Evolutionary conservation across 2,329 filamentous ascomycete genomes (phyloP), one percentile per base, ranked within the genome.

Genomic region (Colletotrichum magnum): DNA sequence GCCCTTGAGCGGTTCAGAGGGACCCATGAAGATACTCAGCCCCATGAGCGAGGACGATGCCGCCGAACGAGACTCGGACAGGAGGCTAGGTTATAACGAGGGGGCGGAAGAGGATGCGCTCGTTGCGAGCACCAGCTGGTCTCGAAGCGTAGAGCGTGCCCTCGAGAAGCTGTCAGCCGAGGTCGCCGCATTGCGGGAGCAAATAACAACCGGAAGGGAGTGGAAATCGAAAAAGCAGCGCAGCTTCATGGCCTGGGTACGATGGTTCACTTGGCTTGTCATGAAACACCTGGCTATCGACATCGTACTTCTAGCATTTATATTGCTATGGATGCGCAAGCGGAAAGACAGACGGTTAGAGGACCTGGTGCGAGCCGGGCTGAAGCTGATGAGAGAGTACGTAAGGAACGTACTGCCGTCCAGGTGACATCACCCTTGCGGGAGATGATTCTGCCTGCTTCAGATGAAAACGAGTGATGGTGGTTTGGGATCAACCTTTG

Each of bases 101-200:
- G 79, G 84, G 24, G 83, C 84, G 15, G 84, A 85, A 13, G 82
- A 83, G 26, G 78, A 82, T 2, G 82, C 77, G 79, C 53, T 76
- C 75, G 82, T 80, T 75, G 81, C 80, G 45, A 83, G 81, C 18
- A 84, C 83, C 70, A 90, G 89, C 75, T 97, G 94, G 94, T 91
- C 93, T 59, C 90, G 89, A 69, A 91, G 93, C 74, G 92, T 98
- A 71, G 95, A 98, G 82, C 88, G 91, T 51, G 93, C 94, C 24
- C 86, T 98, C 65, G 93, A 95, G 64, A 93, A 94, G 74, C 90
- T 98, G 82, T 97, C 95, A 5, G 93, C 94, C 16, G 96, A 99
- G 81, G 90, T 99, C 39, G 95, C 96, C 1, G 96, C 96, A 0
- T 82, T 98, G 71, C 89, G 96, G 43, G 96, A 99, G 80, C 95